Conservation (phyloP, 2,329 filamentous ascomycete species). For the Anisogramma anomala region DNA sequence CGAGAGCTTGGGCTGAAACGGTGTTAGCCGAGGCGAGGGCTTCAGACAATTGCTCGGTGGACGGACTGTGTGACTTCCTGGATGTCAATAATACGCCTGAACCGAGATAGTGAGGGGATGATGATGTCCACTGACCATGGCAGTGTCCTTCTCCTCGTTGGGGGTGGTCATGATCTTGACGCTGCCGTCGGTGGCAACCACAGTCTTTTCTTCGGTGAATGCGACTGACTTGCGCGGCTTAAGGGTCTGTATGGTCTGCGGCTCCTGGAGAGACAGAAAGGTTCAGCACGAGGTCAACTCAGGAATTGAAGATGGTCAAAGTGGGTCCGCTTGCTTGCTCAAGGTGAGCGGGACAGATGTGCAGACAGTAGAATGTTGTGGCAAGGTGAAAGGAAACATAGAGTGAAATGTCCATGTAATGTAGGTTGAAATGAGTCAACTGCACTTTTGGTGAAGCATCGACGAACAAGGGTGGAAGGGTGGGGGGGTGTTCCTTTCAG, state of each 20-base stretch:
- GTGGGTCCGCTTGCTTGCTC: conserved; percentile 7
- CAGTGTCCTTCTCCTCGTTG: conserved; percentile 65
- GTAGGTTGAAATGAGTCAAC: conserved; percentile 1
- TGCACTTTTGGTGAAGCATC: conserved; percentile 1
- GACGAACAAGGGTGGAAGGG: conserved; percentile 8
- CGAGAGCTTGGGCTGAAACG: conserved; percentile 11
- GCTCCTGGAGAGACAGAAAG: conserved; percentile 14
- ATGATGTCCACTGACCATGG: conserved; percentile 32
- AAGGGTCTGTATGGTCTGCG: conserved; percentile 22
- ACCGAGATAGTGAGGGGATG: background rate
- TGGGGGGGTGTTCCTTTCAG: background rate
- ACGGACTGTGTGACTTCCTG: conserved; percentile 14
- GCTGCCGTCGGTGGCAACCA: conserved; percentile 82
- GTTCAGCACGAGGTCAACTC: conserved; percentile 14
- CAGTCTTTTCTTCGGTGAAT: conserved; percentile 76
- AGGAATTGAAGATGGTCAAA: background rate
- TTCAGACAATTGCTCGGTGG: conserved; percentile 13
- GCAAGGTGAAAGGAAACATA: background rate
- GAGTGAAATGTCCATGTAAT: too few species aligned
- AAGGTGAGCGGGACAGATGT: background rate
- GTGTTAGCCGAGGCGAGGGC: conserved; percentile 15
- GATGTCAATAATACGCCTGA: conserved; percentile 5
- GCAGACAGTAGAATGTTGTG: background rate
- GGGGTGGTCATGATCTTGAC: conserved; percentile 64
- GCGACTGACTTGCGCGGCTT: conserved; percentile 87